A percentile compares a stretch with the other conserved stretches of the same genome.
Evolutionary conservation across 495 filamentous ascomycete genomes (phyloP).

Genomic region (Aspergillus baeticus): DNA sequence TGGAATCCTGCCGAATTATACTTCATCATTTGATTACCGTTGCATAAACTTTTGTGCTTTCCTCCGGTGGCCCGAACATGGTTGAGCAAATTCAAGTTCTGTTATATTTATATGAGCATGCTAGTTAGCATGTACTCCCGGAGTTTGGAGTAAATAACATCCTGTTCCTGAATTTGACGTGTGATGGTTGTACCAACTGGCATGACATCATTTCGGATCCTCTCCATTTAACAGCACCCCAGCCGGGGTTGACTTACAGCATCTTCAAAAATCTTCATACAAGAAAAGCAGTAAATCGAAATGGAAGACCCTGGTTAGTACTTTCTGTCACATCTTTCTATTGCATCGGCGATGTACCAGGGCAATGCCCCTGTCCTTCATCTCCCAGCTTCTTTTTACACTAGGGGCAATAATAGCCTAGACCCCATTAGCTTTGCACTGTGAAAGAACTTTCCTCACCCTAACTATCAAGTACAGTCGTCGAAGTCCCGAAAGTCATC

Average conservation of each 20-base stretch:
- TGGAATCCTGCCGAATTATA: background rate
- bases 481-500: conserved; percentile 63
- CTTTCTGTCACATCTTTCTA: background rate
- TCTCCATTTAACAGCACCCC: background rate
- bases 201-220: conserved; percentile 7
- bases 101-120: too few relatives aligned
- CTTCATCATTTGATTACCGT: background rate
- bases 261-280: background rate
- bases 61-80: too few relatives aligned
- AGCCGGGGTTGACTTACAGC: background rate
- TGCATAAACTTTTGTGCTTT: background rate
- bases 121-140: background rate
- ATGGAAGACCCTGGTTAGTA: conserved; percentile 44
- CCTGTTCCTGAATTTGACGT: conserved; percentile 1
- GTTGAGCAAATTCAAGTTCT: background rate
- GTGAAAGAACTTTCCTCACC: too few relatives aligned
- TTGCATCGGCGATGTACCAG: background rate
- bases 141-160: background rate
- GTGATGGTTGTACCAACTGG: background rate
- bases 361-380: background rate
- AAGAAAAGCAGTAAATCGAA: conserved; percentile 2
- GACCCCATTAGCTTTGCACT: too few relatives aligned
- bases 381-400: too few relatives aligned
- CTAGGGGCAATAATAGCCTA: too few relatives aligned
- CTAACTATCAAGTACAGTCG: conserved; percentile 26